A percentile compares a stretch with the other conserved stretches of the same genome.
Conservation (phyloP, 345 rosid genomes). For the Syzygium aqueum region DNA sequence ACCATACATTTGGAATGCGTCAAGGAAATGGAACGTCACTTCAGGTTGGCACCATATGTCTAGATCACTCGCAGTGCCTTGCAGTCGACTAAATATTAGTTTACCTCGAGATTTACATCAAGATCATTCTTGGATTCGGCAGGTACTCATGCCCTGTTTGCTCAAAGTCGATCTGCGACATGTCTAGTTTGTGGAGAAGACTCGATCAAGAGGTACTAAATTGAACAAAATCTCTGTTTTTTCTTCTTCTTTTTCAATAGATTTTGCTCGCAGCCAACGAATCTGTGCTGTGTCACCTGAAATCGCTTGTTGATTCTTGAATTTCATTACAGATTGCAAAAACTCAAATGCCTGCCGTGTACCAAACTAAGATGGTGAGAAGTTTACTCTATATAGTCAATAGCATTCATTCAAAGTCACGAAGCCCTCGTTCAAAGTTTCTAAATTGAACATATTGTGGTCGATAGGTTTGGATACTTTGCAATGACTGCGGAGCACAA, state of each 20-base stretch:
- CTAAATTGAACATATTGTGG: neutral
- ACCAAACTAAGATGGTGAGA: slow-evolving; percentile 60
- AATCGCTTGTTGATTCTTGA: neutral
- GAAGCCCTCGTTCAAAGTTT: neutral
- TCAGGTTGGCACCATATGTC: slow-evolving; percentile 14
- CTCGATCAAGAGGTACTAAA: slow-evolving; percentile 72
- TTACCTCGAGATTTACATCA: neutral
- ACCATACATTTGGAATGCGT: slow-evolving; percentile 51
- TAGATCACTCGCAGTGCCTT: neutral
- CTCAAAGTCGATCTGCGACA: slow-evolving; percentile 69
- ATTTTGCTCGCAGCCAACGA: neutral
- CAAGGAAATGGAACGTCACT: slow-evolving; percentile 45
- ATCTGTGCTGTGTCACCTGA: neutral
- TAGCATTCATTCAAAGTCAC: neutral
- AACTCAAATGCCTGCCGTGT: slow-evolving; percentile 66
- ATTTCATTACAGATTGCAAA: slow-evolving; percentile 48
- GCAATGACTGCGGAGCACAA: slow-evolving; percentile 73
- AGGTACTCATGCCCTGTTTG: slow-evolving; percentile 88
- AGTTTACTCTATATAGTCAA: neutral
- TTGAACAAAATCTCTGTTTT: neutral
- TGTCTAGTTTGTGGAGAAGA: slow-evolving; percentile 68
- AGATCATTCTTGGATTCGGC: slow-evolving; percentile 3
- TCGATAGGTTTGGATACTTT: slow-evolving; percentile 72
- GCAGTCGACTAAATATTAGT: neutral
- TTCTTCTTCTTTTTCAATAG: neutral